phyloP scores from a whole-genome alignment of 805 yeast species.

The Scheffersomyces lignosus region DNA sequence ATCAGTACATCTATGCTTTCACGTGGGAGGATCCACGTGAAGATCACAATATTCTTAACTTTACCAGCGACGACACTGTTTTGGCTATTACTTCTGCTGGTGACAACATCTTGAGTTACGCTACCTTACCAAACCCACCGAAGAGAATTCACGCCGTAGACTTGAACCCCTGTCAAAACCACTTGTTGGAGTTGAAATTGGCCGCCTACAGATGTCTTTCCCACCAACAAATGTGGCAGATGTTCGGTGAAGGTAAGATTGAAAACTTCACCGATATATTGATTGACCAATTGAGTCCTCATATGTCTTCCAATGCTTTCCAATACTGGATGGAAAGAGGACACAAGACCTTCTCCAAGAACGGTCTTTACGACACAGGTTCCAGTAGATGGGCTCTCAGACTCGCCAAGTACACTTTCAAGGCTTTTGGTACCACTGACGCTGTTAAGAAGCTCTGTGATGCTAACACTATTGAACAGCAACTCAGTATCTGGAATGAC shows the following conservation, averaged over 20 bases:
- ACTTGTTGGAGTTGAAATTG: constrained; percentile 72
- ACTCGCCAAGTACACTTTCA: constrained; percentile 61
- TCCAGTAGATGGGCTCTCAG: constrained; percentile 85
- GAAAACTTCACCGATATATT: constrained; percentile 46
- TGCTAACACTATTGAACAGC: constrained; percentile 61
- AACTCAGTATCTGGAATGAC: constrained; percentile 60
- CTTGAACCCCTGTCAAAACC: constrained; percentile 80
- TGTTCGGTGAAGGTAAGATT: constrained; percentile 76
- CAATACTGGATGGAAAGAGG: constrained; percentile 79
- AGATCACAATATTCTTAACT: constrained; percentile 64
- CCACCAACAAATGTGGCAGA: constrained; percentile 64
- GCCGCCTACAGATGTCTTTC: constrained; percentile 61
- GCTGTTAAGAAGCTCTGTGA: constrained; percentile 57
- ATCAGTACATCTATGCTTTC: constrained; percentile 82
- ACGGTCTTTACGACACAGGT: constrained; percentile 70
- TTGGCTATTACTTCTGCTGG: constrained; percentile 87
- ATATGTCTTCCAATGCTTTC: constrained; percentile 75
- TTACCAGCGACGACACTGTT: constrained; percentile 66
- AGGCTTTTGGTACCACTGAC: constrained; percentile 49
- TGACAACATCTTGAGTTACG: constrained; percentile 75
- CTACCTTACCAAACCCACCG: constrained; percentile 70
- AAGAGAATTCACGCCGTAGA: constrained; percentile 81
- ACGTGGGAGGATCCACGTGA: constrained; percentile 92
- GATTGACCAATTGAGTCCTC: constrained; percentile 58
- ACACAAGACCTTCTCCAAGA: constrained; percentile 50